phyloP scores from a whole-genome alignment of 805 yeast genomes.

The Saccharomycopsis babjevae region DNA sequence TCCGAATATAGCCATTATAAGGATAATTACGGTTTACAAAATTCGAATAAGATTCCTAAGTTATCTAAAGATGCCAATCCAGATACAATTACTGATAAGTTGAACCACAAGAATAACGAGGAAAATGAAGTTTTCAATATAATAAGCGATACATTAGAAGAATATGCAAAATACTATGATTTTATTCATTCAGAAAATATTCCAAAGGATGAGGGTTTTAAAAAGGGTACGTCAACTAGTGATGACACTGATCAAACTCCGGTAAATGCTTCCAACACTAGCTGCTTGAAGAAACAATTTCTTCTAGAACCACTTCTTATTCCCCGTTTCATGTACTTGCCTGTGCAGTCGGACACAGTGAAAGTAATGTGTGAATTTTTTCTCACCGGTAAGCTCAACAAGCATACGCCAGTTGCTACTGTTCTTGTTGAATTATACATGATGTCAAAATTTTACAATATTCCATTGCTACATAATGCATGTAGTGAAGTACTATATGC shows the following conservation, averaged over 20 bases:
- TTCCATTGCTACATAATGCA: conserved; percentile 61
- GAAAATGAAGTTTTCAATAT: background rate
- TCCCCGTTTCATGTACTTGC: conserved; percentile 61
- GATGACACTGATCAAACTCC: background rate
- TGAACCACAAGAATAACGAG: background rate
- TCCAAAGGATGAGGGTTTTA: background rate
- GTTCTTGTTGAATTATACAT: conserved; percentile 31
- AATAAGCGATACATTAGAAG: background rate
- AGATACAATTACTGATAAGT: background rate
- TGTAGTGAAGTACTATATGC: conserved; percentile 56
- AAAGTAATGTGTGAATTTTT: conserved; percentile 62
- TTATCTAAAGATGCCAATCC: background rate
- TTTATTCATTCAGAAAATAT: background rate
- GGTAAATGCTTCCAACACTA: background rate
- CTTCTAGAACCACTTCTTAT: conserved; percentile 50
- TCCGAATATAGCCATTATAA: background rate
- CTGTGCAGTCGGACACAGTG: conserved; percentile 51
- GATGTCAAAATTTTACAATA: conserved; percentile 48
- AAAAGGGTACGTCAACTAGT: background rate
- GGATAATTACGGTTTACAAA: background rate
- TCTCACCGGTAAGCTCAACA: conserved; percentile 72
- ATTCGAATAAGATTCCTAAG: background rate
- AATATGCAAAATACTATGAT: background rate
- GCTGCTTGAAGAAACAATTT: conserved; percentile 4
- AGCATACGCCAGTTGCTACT: conserved; percentile 55